Conservation (phyloP, 768 basidiomycete species). For the Russula brevipes region DNA sequence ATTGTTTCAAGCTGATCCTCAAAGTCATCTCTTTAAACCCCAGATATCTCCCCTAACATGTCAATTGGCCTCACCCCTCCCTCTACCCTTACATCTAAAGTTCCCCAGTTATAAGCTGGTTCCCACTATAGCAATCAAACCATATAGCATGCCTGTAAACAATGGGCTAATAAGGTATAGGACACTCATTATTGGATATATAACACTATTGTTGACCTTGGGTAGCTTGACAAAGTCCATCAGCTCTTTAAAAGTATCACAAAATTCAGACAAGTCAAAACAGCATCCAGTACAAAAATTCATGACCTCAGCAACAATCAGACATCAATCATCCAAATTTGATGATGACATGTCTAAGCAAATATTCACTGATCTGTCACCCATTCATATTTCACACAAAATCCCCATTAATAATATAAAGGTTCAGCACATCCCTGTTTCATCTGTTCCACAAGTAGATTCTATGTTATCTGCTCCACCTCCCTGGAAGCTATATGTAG, state of each 20-base stretch:
- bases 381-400: background rate
- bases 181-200: background rate
- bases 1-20: background rate
- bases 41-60: background rate
- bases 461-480: constrained; percentile 11
- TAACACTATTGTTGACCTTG: background rate
- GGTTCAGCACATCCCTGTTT: background rate
- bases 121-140: background rate
- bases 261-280: background rate
- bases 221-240: constrained; percentile 10
- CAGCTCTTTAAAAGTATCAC: background rate
- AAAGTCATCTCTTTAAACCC: background rate
- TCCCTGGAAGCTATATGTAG: background rate
- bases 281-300: background rate
- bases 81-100: background rate
- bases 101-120: background rate
- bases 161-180: constrained; percentile 4
- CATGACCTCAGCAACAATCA: background rate
- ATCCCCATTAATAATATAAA: background rate
- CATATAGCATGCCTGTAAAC: background rate
- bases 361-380: constrained; percentile 1
- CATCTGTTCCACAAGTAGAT: background rate
- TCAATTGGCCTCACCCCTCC: background rate
- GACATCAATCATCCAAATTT: background rate
- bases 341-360: background rate